phyloP scores from a whole-genome alignment of 306 rosid genomes.

The Acacia crassicarpa region DNA sequence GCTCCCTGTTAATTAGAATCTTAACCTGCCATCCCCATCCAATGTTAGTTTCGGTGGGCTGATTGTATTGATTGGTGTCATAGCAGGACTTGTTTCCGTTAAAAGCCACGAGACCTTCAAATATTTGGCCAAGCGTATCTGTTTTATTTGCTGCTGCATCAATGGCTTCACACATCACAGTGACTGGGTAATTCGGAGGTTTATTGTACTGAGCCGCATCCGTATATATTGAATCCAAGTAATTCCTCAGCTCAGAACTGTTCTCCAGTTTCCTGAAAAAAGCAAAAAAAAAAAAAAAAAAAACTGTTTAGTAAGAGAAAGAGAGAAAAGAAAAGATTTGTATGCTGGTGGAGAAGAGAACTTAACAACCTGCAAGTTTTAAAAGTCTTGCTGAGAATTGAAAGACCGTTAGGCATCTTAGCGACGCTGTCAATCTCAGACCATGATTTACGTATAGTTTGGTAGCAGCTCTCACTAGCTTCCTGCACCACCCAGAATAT shows the following conservation, averaged over 20 bases:
- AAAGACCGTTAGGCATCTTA: slow-evolving; percentile 40
- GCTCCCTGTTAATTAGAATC: neutral
- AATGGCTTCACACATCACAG: slow-evolving; percentile 35
- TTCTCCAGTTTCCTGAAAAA: slow-evolving; percentile 21
- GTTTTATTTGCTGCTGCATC: slow-evolving; percentile 38
- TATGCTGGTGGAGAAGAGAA: neutral
- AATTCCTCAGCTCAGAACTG: slow-evolving; percentile 34
- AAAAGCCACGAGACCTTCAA: slow-evolving; percentile 32
- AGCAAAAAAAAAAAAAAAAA: neutral
- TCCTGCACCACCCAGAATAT: slow-evolving; percentile 40
- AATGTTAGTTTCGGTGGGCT: slow-evolving; percentile 15
- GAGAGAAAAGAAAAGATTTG: neutral
- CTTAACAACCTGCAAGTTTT: slow-evolving; percentile 46
- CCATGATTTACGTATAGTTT: slow-evolving; percentile 57
- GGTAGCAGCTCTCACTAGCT: slow-evolving; percentile 51
- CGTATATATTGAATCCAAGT: slow-evolving; percentile 4
- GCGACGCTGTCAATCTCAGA: slow-evolving; percentile 52
- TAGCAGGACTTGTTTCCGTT: slow-evolving; percentile 21
- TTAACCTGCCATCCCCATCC: slow-evolving; percentile 53
- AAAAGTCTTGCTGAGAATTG: slow-evolving; percentile 47
- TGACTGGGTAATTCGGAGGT: slow-evolving; percentile 32
- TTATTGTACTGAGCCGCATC: slow-evolving; percentile 37
- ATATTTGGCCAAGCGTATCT: slow-evolving; percentile 35
- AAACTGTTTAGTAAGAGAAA: neutral
- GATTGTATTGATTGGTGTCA: slow-evolving; percentile 11